Base-by-base conservation (phyloP, 495 filamentous ascomycete species). In the Penicillium pancosmium region DNA sequence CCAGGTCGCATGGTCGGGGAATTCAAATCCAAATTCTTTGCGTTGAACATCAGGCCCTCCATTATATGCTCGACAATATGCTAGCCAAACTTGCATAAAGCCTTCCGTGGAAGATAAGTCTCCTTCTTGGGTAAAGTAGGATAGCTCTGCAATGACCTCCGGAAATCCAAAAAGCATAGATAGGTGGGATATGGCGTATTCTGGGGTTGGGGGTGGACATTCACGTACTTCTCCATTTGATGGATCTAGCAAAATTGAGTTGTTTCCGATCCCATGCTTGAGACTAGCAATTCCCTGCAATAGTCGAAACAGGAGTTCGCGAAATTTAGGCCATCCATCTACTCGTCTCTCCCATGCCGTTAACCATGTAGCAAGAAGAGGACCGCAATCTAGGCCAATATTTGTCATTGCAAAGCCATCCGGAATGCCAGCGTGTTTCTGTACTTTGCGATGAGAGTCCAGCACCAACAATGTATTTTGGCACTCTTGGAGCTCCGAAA, bases 391-490 rank as follows among this genome's bases (percentile, higher is more conserved):
- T 15, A 76, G 68, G 15, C 77, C 77, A 34, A 80, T 64, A 52
- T 76, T 71, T 6, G 76, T 63, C 56, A 73, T 70, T 12, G 78
- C 60, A 25, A 72, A 76, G 5, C 56, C 60, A 6, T 66, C 68
- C 8, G 74, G 72, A 46, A 75, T 69, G 10, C 67, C 71, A 3
- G 70, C 68, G 56, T 73, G 69, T 9, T 69, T 50, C 36, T 76
- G 75, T 1, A 81, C 78, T 57, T 81, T 81, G 18, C 78, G 73
- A n/a, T 76, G 74, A 2, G 75, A 71, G 44, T 81, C 78, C 16
- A 81, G 64, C 0, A 63, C 66, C 6, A 75, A 55, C 52, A 78
- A 73, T 0, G 74, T 65, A 23, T 73, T 56, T 40, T 77, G 70
- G 21, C 55, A 50, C 5, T 62, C 52, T 44, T 61, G 60, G 15